Conservation (phyloP, 1,139 yeast genomes). For the Blastobotrys illinoisensis region DNA sequence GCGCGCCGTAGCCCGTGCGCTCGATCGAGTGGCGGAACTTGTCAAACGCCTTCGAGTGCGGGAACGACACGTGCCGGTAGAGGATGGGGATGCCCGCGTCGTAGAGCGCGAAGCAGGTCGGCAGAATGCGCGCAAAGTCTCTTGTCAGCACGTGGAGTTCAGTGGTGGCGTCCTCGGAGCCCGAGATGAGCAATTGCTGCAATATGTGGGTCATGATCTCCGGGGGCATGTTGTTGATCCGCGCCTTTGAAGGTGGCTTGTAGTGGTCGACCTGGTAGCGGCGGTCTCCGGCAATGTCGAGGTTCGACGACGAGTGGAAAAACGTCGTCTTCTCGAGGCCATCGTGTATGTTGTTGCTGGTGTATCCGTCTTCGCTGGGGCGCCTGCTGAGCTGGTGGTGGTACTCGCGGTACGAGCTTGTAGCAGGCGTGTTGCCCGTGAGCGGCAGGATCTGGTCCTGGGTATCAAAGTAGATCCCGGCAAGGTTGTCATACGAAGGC, state of each 20-base stretch:
- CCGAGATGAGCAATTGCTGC: constrained; percentile 25
- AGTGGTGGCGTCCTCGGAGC: constrained; percentile 9
- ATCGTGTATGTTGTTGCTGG: constrained; percentile 10
- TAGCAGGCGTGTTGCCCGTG: constrained; percentile 9
- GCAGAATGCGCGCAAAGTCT: constrained; percentile 25
- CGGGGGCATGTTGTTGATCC: constrained; percentile 27
- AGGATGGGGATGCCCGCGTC: constrained; percentile 39
- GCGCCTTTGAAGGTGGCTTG: constrained; percentile 3
- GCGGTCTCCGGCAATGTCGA: constrained; percentile 9
- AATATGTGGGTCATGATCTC: constrained; percentile 31
- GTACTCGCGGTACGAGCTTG: constrained; percentile 3
- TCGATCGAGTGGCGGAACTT: constrained; percentile 57
- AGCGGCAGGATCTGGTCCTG: constrained; percentile 11
- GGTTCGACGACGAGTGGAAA: constrained; percentile 11
- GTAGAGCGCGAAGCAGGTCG: constrained; percentile 33
- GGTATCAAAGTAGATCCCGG: constrained; percentile 15
- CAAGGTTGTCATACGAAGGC: constrained; percentile 15
- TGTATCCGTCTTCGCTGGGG: constrained; percentile 2
- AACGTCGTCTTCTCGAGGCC: constrained; percentile 11
- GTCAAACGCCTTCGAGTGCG: constrained; percentile 78
- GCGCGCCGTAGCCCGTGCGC: constrained; percentile 51
- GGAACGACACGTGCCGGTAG: constrained; percentile 65
- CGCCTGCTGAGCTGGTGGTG: constrained; percentile 1
- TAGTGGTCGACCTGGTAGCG: constrained; percentile 5
- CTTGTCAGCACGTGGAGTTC: constrained; percentile 12